Conservation (phyloP, 768 basidiomycete genomes). For the Mycena haematopus region DNA sequence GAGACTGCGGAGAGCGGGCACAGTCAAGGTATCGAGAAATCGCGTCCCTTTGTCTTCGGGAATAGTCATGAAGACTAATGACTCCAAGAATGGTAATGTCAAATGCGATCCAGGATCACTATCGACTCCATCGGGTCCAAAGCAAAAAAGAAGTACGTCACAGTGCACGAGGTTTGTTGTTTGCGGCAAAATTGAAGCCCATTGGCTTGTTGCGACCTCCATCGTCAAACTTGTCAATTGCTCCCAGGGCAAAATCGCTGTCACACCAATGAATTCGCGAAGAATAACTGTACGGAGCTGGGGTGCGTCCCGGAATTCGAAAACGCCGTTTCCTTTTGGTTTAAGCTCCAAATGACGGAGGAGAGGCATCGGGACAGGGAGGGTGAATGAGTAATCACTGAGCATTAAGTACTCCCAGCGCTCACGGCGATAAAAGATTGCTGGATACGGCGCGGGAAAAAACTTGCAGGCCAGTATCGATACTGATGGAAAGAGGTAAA, state of each 20-base stretch:
- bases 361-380: neutral
- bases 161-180: neutral
- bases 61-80: neutral
- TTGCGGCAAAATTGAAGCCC: neutral
- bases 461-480: neutral
- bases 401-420: neutral
- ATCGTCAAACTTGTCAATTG: neutral
- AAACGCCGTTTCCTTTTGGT: too few species aligned
- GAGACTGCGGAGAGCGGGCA: neutral
- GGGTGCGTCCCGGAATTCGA: neutral
- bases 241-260: neutral
- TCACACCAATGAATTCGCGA: too few species aligned
- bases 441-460: neutral
- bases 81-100: neutral
- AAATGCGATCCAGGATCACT: neutral
- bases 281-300: neutral
- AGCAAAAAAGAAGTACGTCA: too few species aligned
- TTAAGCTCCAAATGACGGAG: neutral
- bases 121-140: neutral
- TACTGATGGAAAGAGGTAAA: neutral
- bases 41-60: neutral
- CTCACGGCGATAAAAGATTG: too few species aligned
- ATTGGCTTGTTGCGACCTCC: neutral
- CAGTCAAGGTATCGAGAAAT: neutral
- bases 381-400: rapidly evolving